Conservation (phyloP, 768 basidiomycete genomes). For the Hirschioporus abietinus region DNA sequence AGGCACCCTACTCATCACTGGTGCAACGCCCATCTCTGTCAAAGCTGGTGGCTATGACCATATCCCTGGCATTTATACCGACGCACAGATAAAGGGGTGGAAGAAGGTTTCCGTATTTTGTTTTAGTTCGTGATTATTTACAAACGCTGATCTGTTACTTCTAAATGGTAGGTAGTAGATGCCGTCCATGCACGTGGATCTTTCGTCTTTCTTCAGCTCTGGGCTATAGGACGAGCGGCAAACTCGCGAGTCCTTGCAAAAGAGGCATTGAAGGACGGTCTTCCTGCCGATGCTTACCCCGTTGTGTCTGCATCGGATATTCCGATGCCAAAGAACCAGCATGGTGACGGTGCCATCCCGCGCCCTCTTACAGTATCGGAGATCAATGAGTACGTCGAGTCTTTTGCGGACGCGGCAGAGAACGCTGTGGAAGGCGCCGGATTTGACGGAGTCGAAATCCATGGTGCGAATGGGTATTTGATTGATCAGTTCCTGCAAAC, state of each 20-base stretch:
- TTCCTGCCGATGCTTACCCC: conserved; percentile 2
- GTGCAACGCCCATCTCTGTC: conserved; percentile 48
- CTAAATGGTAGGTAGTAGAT: conserved; percentile 32
- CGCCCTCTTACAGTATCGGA: conserved; percentile 41
- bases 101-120: conserved; percentile 25
- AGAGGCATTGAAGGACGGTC: conserved; percentile 7
- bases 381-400: conserved; percentile 41
- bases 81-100: conserved; percentile 52
- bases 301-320: conserved; percentile 24
- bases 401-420: conserved; percentile 49
- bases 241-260: conserved; percentile 13
- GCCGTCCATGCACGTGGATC: conserved; percentile 51
- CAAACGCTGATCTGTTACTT: background rate
- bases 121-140: background rate
- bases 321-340: conserved; percentile 8
- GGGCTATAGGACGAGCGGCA: conserved; percentile 32
- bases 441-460: conserved; percentile 61
- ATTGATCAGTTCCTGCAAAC: conserved; percentile 33
- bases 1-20: conserved; percentile 30
- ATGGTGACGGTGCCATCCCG: conserved; percentile 20
- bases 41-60: conserved; percentile 44
- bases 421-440: conserved; percentile 53
- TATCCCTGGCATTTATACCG: conserved; percentile 61
- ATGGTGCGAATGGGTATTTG: conserved; percentile 21
- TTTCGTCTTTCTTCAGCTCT: conserved; percentile 43